A percentile compares a stretch with the other conserved stretches of the same genome.
phyloP scores from a whole-genome alignment of 2,329 filamentous ascomycete species.

The Rhynchosporium graminicola region DNA sequence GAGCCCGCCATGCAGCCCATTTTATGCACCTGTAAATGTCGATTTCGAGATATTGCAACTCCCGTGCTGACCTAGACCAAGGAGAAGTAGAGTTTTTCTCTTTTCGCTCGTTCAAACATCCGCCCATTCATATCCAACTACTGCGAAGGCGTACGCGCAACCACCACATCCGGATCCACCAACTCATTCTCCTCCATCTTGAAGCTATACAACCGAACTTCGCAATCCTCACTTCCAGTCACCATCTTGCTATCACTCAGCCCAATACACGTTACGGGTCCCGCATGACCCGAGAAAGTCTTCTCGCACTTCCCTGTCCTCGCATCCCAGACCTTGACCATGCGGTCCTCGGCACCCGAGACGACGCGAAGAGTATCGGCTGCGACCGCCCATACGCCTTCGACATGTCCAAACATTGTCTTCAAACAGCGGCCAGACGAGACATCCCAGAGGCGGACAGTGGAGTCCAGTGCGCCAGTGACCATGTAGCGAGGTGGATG shows the following conservation, averaged over 20 bases:
- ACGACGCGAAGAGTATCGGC: slow-evolving; percentile 88
- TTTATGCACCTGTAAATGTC: neutral
- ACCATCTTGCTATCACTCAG: slow-evolving; percentile 87
- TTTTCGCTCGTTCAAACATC: too few species aligned
- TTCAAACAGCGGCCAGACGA: slow-evolving; percentile 78
- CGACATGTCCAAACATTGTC: slow-evolving; percentile 94
- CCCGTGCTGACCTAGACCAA: neutral
- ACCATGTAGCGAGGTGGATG: slow-evolving; percentile 88
- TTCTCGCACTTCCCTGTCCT: slow-evolving; percentile 87
- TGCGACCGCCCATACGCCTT: slow-evolving; percentile 91
- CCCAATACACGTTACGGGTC: slow-evolving; percentile 89
- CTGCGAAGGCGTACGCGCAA: slow-evolving; percentile 11
- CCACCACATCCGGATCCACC: slow-evolving; percentile 11
- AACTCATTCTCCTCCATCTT: slow-evolving; percentile 30
- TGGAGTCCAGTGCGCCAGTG: slow-evolving; percentile 87
- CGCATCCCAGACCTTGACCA: slow-evolving; percentile 96
- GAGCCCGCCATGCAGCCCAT: neutral
- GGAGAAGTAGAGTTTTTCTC: too few species aligned
- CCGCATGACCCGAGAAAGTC: slow-evolving; percentile 87
- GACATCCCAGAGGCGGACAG: slow-evolving; percentile 90
- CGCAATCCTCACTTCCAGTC: slow-evolving; percentile 90
- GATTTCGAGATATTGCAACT: too few species aligned
- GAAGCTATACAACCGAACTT: slow-evolving; percentile 83
- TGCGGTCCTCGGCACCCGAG: slow-evolving; percentile 86
- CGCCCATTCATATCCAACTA: neutral